Base-by-base conservation (phyloP, 306 rosid species). In the Begonia peltatifolia region DNA sequence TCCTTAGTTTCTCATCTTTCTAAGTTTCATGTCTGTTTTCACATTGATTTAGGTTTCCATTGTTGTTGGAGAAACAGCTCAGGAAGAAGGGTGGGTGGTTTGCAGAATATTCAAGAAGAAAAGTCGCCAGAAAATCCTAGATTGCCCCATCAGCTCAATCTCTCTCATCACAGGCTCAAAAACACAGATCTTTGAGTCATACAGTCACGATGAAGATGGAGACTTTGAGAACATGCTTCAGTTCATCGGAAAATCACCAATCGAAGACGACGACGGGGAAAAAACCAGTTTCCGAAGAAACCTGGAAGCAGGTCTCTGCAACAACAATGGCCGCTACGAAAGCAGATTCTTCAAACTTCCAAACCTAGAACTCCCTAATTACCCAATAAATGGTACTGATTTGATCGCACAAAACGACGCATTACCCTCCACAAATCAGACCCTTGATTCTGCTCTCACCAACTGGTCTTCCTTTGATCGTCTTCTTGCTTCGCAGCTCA, bases 61-160 rank as follows among this genome's bases (percentile, higher is more conserved):
- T 71, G 74, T 69, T 66, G 75, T 79, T 63, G 76, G 76, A n/a
- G 85, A 74, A 57, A 71, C 38, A 42, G 56, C 5, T 4, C 85
- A 79, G 14, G 85, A 79, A 52, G 85, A 79, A 67, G 81, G 79
- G 12, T 79, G 85, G 85, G 85, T 79, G 72, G 81, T 79, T 54
- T 79, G 85, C 16, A 72, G 85, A 58, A 79, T 75, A 75, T 79
- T 79, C 78, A 75, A 75, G 81, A 74, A 79, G 81, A 79, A 79
- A 68, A 68, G 60, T 66, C 76, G 63, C 57, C 76, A 65, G 11
- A 79, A 79, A 79, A 71, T 81, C 79, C 76, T 75, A 75, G 84
- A 71, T 14, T 71, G 74, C 38, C 78, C 84, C 2, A 44, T 61
- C 4, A 7, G 62, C 50, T 13, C 68, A 69, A 0, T 70, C 76